Conservation (phyloP, 2,329 filamentous ascomycete species). For the Botrytis porri region DNA sequence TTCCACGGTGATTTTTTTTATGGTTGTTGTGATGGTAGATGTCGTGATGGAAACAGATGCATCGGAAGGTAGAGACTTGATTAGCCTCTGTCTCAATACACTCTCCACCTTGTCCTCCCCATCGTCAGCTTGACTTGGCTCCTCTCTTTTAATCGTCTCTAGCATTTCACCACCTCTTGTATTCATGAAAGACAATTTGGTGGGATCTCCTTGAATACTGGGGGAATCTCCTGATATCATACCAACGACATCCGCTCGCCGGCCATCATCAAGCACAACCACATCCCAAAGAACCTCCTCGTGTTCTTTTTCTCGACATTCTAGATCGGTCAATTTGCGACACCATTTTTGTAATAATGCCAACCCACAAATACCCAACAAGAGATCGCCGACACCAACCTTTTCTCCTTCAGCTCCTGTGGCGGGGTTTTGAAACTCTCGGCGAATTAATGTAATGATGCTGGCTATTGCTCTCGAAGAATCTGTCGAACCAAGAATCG, state of each 20-base stretch:
- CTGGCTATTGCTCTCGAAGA: conserved; percentile 65
- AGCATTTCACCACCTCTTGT: conserved; percentile 36
- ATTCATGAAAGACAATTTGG: conserved; percentile 30
- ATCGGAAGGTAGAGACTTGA: conserved; percentile 52
- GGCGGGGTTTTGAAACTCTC: conserved; percentile 62
- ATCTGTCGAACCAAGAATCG: conserved; percentile 66
- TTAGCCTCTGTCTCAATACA: conserved; percentile 52
- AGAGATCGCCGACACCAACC: conserved; percentile 59
- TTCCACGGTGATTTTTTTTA: conserved; percentile 63
- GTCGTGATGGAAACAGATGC: conserved; percentile 60
- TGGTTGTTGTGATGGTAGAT: conserved; percentile 55
- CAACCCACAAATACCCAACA: conserved; percentile 58
- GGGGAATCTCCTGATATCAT: conserved; percentile 26
- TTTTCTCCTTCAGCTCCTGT: conserved; percentile 58
- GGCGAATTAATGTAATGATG: conserved; percentile 61
- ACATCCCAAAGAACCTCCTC: conserved; percentile 66
- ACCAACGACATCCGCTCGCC: conserved; percentile 53
- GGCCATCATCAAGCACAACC: conserved; percentile 58
- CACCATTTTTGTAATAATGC: conserved; percentile 60
- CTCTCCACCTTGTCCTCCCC: conserved; percentile 44
- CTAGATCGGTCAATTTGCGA: conserved; percentile 49
- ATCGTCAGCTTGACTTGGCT: conserved; percentile 40
- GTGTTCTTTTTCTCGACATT: conserved; percentile 45
- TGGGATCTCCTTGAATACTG: conserved; percentile 40
- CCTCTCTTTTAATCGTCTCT: conserved; percentile 39